Percentiles rank a stretch among this genome's conserved stretches.
Conservation (phyloP, 257 asterid genomes). For the Lithospermum erythrorhizon region DNA sequence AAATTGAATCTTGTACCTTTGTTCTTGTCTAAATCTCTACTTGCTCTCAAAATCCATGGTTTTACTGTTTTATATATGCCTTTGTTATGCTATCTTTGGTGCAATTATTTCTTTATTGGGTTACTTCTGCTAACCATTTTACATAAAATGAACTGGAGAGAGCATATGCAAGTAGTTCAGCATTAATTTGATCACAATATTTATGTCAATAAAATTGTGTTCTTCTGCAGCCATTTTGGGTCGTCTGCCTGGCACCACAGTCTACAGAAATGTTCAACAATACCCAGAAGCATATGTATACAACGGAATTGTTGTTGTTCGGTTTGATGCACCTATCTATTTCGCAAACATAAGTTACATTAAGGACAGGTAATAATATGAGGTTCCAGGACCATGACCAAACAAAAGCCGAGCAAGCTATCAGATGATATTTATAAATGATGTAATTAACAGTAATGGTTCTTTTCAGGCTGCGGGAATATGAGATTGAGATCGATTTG, state of each 20-base stretch:
- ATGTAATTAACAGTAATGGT: background rate
- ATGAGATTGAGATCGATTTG: constrained; percentile 55
- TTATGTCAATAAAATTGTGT: constrained; percentile 3
- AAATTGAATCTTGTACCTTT: too few species aligned
- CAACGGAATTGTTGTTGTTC: constrained; percentile 91
- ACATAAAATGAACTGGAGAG: background rate
- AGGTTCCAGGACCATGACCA: constrained; percentile 5
- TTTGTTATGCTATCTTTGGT: background rate
- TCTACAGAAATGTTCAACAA: constrained; percentile 80
- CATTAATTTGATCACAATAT: background rate
- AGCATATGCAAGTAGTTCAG: background rate
- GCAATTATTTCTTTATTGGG: background rate
- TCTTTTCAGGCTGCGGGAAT: constrained; percentile 72
- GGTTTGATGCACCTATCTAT: constrained; percentile 92
- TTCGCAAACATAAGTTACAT: constrained; percentile 92
- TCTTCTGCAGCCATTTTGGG: constrained; percentile 74
- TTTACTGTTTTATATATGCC: background rate
- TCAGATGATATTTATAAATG: background rate
- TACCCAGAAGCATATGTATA: constrained; percentile 96
- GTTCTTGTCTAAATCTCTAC: too few species aligned
- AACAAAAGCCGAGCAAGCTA: background rate
- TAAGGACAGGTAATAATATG: constrained; percentile 59
- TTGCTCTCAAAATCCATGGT: background rate
- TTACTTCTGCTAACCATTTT: background rate
- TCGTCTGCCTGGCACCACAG: constrained; percentile 94